These are phyloP conservation scores for Penicillium diatomitis DNA, from an alignment of 495 filamentous ascomycete species.

Conservation along the genomic window DNA sequence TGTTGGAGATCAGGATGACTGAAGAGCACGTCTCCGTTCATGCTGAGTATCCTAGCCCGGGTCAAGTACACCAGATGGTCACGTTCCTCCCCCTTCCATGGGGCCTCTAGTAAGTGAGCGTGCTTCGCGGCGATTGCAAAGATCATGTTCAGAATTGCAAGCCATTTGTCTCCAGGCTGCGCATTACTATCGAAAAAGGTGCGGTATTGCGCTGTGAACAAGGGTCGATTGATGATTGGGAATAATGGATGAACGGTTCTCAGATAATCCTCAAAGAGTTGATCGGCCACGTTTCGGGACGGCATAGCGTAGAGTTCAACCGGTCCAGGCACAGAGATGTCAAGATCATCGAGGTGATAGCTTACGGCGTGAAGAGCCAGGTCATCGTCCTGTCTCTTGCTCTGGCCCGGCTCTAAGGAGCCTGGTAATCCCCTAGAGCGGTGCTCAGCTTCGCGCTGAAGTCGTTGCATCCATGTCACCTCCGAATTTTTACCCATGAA, in stretches of 20 bases:
- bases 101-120: constrained; percentile 42
- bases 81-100: constrained; percentile 38
- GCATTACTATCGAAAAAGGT: constrained; percentile 33
- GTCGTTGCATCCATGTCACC: constrained; percentile 51
- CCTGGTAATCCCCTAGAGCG: constrained; percentile 25
- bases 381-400: constrained; percentile 4
- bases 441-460: constrained; percentile 29
- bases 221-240: constrained; percentile 48
- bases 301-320: constrained; percentile 49
- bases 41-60: constrained; percentile 8
- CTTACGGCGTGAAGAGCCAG: constrained; percentile 31
- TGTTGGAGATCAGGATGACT: constrained; percentile 41
- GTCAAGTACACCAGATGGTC: constrained; percentile 40
- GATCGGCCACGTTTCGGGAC: constrained; percentile 41
- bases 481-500: constrained; percentile 61
- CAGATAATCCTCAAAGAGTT: constrained; percentile 48
- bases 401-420: constrained; percentile 16
- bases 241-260: constrained; percentile 50
- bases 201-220: constrained; percentile 37
- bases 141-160: constrained; percentile 56
- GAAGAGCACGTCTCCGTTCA: constrained; percentile 25
- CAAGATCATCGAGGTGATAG: constrained; percentile 53
- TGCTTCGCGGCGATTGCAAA: constrained; percentile 57
- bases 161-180: constrained; percentile 44
- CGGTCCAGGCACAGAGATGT: constrained; percentile 36